Conservation (phyloP, 1,284 basidiomycete species). For the Chalciporus sp. region DNA sequence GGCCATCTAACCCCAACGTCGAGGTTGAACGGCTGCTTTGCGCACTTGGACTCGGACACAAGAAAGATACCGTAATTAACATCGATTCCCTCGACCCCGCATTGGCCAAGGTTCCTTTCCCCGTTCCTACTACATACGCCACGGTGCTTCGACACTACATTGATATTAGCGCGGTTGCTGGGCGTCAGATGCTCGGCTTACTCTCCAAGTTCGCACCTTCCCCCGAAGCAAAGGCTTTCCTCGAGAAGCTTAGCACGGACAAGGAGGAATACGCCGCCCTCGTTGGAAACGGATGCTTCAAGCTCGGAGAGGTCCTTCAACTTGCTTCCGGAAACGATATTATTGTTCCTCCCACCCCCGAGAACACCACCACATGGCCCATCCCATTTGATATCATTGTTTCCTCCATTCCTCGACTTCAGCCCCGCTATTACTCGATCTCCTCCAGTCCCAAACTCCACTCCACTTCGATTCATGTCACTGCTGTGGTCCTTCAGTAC, state of each 20-base stretch:
- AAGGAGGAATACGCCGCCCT: constrained; percentile 84
- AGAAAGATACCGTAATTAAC: constrained; percentile 81
- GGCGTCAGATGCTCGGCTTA: constrained; percentile 89
- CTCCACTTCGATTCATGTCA: constrained; percentile 90
- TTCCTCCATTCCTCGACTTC: constrained; percentile 89
- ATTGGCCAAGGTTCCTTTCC: constrained; percentile 98
- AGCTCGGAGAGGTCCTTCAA: constrained; percentile 90
- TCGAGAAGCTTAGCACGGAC: constrained; percentile 82
- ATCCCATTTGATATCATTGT: constrained; percentile 98
- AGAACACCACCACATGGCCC: constrained; percentile 83
- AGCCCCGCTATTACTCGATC: constrained; percentile 98
- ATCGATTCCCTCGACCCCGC: constrained; percentile 97
- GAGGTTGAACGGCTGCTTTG: constrained; percentile 91
- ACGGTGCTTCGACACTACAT: constrained; percentile 97
- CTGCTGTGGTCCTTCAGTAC: constrained; percentile 93
- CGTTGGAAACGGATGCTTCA: constrained; percentile 82
- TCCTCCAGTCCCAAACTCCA: constrained; percentile 94
- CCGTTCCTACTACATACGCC: constrained; percentile 92
- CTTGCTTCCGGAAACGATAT: constrained; percentile 83
- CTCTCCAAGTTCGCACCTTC: constrained; percentile 89
- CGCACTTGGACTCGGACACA: constrained; percentile 81
- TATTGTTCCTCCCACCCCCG: constrained; percentile 52
- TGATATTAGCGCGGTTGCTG: constrained; percentile 91
- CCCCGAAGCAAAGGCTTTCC: constrained; percentile 71
- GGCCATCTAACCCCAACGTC: constrained; percentile 92